phyloP scores from a whole-genome alignment of 169 alveolate species.

The Ichthyophthirius multifiliis region DNA sequence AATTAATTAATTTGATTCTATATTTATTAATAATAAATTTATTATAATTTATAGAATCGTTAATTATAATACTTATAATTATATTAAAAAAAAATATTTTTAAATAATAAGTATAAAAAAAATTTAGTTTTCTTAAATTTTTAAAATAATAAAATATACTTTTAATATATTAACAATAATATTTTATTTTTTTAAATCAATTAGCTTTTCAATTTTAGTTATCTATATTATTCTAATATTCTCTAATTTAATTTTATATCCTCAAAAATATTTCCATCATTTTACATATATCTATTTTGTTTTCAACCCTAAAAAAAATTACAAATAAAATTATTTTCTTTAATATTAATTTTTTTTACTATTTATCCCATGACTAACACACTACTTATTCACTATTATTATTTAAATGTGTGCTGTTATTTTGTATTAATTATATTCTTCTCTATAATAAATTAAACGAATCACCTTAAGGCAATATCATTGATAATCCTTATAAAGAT shows the following conservation, averaged over 20 bases:
- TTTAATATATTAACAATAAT: no score
- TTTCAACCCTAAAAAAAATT: background rate
- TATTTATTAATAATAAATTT: no score
- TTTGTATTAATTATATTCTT: constrained; percentile 50
- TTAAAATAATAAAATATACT: no score
- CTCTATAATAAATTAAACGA: constrained; percentile 35
- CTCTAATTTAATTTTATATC: background rate
- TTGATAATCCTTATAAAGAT: constrained; percentile 53
- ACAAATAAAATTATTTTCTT: background rate
- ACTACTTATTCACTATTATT: no score
- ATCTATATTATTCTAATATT: background rate
- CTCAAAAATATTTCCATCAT: background rate
- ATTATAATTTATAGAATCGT: no score
- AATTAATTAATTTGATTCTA: no score
- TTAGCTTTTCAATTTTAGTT: no score
- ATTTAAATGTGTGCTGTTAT: background rate
- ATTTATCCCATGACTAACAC: constrained; percentile 2
- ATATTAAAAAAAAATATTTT: no score
- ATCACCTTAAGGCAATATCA: constrained; percentile 60
- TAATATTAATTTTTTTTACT: background rate
- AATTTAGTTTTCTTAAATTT: no score
- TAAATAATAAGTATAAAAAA: no score
- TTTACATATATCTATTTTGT: background rate
- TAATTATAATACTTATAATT: no score
- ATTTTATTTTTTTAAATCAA: no score